Evolutionary conservation across 2,329 filamentous ascomycete genomes (phyloP).

Genomic region (Exophiala oligosperma): DNA sequence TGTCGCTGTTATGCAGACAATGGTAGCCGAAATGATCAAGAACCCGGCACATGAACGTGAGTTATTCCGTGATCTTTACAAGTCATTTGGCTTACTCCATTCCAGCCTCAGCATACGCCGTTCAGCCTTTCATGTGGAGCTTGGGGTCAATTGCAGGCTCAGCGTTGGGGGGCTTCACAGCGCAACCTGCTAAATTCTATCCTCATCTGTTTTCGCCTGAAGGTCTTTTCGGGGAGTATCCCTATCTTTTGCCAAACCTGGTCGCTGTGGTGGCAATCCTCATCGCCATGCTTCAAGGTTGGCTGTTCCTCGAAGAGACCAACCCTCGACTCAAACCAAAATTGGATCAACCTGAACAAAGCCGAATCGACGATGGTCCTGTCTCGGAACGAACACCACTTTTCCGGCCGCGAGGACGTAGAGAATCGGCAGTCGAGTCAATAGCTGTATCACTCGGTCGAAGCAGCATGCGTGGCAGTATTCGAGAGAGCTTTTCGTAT

Average conservation of each 20-base stretch:
- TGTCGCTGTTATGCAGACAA: slow-evolving; percentile 71
- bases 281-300: slow-evolving; percentile 23
- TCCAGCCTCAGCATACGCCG: slow-evolving; percentile 22
- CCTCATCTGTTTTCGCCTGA: slow-evolving; percentile 19
- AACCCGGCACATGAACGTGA: slow-evolving; percentile 53
- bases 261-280: slow-evolving; percentile 19
- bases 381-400: slow-evolving; percentile 21
- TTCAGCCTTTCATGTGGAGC: slow-evolving; percentile 28
- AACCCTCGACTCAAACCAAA: slow-evolving; percentile 11
- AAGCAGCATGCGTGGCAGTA: not conserved
- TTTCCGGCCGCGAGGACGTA: not conserved
- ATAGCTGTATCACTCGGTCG: not conserved
- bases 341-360: not conserved
- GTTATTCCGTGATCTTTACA: slow-evolving; percentile 6
- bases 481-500: slow-evolving; percentile 6
- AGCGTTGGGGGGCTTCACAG: slow-evolving; percentile 23
- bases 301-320: slow-evolving; percentile 26
- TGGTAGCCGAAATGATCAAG: slow-evolving; percentile 69
- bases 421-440: not conserved
- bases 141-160: slow-evolving; percentile 25
- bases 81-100: not conserved
- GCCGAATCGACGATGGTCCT: not conserved
- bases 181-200: slow-evolving; percentile 24
- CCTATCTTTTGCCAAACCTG: slow-evolving; percentile 28
- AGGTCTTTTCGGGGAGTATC: slow-evolving; percentile 27